These are phyloP conservation scores for Chlorella ohadii DNA, from an alignment of 139 green algal genomes.

Conservation along the genomic window DNA sequence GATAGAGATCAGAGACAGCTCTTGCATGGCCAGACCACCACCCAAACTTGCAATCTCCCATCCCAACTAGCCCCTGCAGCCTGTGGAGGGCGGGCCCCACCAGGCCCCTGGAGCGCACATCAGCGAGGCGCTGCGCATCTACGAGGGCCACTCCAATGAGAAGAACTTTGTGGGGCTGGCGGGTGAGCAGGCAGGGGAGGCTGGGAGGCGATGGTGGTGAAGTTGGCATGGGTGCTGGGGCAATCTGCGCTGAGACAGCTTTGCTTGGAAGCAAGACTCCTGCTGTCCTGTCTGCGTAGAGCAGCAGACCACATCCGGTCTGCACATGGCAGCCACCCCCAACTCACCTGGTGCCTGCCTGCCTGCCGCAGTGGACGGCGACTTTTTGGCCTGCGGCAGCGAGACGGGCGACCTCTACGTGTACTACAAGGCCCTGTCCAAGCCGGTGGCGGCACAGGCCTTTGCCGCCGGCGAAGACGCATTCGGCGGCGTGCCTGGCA, in stretches of 20 bases:
- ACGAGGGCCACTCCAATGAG: constrained; percentile 88
- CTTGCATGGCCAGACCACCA: too few species aligned
- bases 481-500: neutral
- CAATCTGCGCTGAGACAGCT: too few species aligned
- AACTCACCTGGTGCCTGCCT: too few species aligned
- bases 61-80: neutral
- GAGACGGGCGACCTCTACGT: constrained; percentile 84
- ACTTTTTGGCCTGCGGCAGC: constrained; percentile 87
- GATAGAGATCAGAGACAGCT: too few species aligned
- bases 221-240: neutral
- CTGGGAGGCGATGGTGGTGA: neutral
- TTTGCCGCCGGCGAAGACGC: constrained; percentile 36
- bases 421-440: constrained; percentile 72
- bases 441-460: constrained; percentile 48
- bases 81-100: neutral
- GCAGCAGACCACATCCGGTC: too few species aligned
- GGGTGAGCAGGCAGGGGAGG: neutral
- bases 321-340: too few species aligned
- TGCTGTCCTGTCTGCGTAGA: too few species aligned
- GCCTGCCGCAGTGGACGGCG: constrained; percentile 55
- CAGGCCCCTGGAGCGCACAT: neutral
- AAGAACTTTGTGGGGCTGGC: constrained; percentile 97
- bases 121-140: constrained; percentile 50
- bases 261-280: too few species aligned
- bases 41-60: too few species aligned